These are phyloP conservation scores for Kazachstania sp. DNA, from an alignment of 1,139 yeast genomes.

Conservation along the genomic window DNA sequence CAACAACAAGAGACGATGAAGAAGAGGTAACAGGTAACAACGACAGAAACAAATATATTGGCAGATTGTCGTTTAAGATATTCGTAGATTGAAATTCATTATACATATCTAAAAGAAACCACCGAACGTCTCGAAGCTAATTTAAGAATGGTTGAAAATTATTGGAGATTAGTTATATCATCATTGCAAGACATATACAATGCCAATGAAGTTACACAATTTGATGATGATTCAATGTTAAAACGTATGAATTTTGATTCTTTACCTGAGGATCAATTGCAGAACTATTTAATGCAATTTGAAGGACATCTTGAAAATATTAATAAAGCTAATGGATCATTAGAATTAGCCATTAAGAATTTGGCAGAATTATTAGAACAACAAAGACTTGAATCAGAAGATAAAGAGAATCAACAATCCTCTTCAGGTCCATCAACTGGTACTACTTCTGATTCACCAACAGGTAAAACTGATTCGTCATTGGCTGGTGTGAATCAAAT, in stretches of 20 bases:
- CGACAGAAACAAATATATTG: no score
- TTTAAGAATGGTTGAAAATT: conserved; percentile 34
- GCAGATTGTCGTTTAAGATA: no score
- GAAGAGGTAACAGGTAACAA: no score
- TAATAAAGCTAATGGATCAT: conserved; percentile 44
- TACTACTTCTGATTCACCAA: not conserved
- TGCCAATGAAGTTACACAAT: conserved; percentile 45
- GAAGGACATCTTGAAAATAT: conserved; percentile 49
- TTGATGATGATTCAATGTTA: conserved; percentile 39
- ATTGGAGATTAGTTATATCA: conserved; percentile 61
- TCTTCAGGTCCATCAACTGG: not conserved
- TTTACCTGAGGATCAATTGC: conserved; percentile 35
- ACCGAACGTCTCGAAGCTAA: no score
- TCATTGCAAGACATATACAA: conserved; percentile 62
- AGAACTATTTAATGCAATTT: conserved; percentile 36
- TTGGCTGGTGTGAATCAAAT: not conserved
- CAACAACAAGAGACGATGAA: no score
- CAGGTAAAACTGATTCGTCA: not conserved
- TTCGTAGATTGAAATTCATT: no score
- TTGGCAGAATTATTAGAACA: conserved; percentile 23
- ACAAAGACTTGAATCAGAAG: conserved; percentile 4
- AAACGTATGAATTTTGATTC: conserved; percentile 28
- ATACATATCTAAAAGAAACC: no score
- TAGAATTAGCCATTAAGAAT: conserved; percentile 32
- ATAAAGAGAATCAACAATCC: not conserved